Base-by-base conservation (phyloP, 73 alveolate species). In the Paramecium octaurelia region DNA sequence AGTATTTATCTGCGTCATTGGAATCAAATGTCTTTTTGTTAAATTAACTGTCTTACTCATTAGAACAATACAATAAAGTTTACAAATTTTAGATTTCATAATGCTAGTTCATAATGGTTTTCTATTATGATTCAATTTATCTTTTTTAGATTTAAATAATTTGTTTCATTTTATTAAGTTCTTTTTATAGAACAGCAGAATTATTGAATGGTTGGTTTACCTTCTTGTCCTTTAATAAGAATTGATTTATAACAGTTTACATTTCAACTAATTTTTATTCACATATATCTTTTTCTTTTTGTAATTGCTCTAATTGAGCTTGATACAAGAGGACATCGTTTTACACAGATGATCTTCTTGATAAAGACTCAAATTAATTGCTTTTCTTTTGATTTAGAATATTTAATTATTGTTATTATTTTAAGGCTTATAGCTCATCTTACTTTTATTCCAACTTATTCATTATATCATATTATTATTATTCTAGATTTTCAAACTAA, bases 101-200 rank as follows among this genome's bases (percentile, higher is more conserved):
- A 43, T 80, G 91, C 18, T 80, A 35, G 18, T 80, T 80, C 91
- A 80, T 80, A 43, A 80, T 80, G 16, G 91, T 80, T 80, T 80
- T 80, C 14, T 80, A 80, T 44, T 80, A 48, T 31, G 91, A 80
- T 80, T 80, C 91, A 31, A 80, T 80, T 80, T 80, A 48, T 80
- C 91, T 80, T 80, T 48, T 80, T 46, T 80, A 24, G 34, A 80
- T 46, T 42, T 40, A 42, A 23, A 80, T 48, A n/a, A 80, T 42
- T 43, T 80, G 9, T 80, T 80, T 80, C 73, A 80, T 31, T 80
- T 48, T 42, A 16, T 23, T 44, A 12, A 80, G 10, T 80, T 80
- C 91, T 35, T 80, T 80, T 73, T 73, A 12, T 35, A 12, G 35
- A 3, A 36, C 24, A 4, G 16, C 3, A 10, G 59, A 43, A 73